Base-by-base conservation (phyloP, 371 early-diverging fungal species). In the Mucor circinelloides region DNA sequence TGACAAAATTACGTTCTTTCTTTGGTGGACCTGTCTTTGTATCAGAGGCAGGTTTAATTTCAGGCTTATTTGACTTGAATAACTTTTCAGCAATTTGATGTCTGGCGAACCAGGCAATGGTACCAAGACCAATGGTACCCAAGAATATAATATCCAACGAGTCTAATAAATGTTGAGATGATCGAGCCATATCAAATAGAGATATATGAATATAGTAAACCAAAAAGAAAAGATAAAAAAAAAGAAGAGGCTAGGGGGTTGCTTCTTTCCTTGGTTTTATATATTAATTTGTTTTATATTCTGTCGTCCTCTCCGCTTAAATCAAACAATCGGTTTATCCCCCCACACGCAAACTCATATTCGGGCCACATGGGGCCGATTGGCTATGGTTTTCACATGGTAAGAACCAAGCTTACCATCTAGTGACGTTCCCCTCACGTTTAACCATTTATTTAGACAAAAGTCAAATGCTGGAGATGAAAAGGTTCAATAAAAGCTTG, bases 1-100 rank as follows among this genome's bases (percentile, higher is more conserved):
- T 75, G 10, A 85, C 84, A 76, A 85, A 85, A 69, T 85, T 84
- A 48, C 82, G 77, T 50, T 79, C 80, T 74, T 75, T 77, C 62
- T 74, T 83, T 28, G 63, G 54, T 50, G 59, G 61, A 9, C 46
- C 46, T 55, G 54, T 30, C 30, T 50, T 50, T 2, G 46, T 12
- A 21, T 32, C 63, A 25, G 36, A 27, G 13, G 63, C 52, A n/a
- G 55, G 60, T 23, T 34, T 48, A 48, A 30, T 42, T 25, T 36
- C 15, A 30, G 15, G 15, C 48, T 54, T 17, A 42, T 12, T 12
- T 19, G 55, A 28, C 12, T 13, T 25, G 52, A 40, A 50, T 6
- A 67, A 30, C 36, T 44, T 34, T 31, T 67, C 44, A 17, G 65
- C 56, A 13, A 76, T 64, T 19, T 70, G 70, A 19, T 68, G 74